Evolutionary conservation across 2,329 filamentous ascomycete species (phyloP), one percentile per base, ranked within the genome.

Genomic region (Hypoxylon sp.): DNA sequence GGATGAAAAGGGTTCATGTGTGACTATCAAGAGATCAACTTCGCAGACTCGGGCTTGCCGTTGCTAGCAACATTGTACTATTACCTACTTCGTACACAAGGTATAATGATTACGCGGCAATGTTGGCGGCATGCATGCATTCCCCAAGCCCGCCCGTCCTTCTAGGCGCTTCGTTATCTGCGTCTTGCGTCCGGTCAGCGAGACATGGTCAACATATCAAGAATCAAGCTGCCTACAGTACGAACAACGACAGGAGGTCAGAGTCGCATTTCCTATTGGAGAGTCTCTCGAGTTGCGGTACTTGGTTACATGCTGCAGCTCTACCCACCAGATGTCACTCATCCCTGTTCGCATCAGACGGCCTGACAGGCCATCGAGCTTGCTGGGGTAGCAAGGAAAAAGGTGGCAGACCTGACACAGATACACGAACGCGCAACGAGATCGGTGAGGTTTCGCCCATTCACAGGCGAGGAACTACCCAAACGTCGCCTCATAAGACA

Each of bases 151-250:
- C 23, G 33, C n/a, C n/a, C 15, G 24, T 29, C 45, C 29, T 41
- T 37, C 42, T 55, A 43, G 21, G 54, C 50, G 51, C 49, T 55
- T 61, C 48, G 50, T 58, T 63, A 63, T 63, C 57, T 61, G 18
- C 15, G 29, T 33, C 29, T 23, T 26, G 23, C 18, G 33, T 35
- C 43, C 52, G 33, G 43, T 55, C 35, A 42, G 46, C 33, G 35
- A 48, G 31, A 50, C 40, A 50, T 3, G 13, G n/a, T n/a, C n/a
- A n/a, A n/a, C n/a, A n/a, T 20, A n/a, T 37, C 26, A 17, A 41
- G 26, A 26, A 47, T 45, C 42, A 24, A 35, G 27, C 29, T 40
- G 35, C 35, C 45, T n/a, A 58, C 54, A 54, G 55, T 56, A 61
- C 35, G 46, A 53, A 55, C 58, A 15, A 26, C 4, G 31, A 35